Evolutionary conservation across 2,329 filamentous ascomycete genomes (phyloP), one percentile per base, ranked within the genome.

Genomic region (Trichoderma oligosporum): DNA sequence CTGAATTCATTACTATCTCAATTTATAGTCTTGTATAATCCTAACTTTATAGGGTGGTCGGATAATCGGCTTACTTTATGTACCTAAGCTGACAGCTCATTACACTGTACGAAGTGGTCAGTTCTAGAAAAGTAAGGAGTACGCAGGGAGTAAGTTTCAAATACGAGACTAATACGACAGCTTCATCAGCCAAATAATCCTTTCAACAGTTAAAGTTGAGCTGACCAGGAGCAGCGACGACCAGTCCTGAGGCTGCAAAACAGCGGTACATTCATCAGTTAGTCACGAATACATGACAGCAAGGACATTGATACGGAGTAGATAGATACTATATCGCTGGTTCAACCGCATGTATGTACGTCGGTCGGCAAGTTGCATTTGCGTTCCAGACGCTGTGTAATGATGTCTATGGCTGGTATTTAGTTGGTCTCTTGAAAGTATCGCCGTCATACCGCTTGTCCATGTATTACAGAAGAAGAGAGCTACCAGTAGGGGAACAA

Each of bases 231-330:
- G 25, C 7, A 18, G 39, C 39, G 39, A 36, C 39, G 51, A 54
- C 45, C 51, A 35, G 52, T 18, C 16, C 52, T 46, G 39, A 36
- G 41, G 16, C 52, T 55, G 41, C 52, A 41, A 38, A 55, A 38
- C 41, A 55, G 41, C 52, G 29, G 24, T 31, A 41, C 52, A 41
- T 41, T 46, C 45, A 41, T 31, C n/a, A n/a, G 52, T 41, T 46
- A 55, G 52, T 31, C n/a, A n/a, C n/a, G 27, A 11, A 6, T 31
- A 31, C 27, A 31, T 31, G 27, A 31, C 27, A 31, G 27, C 27
- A 31, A 6, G 27, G 27, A 31, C 11, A 11, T 31, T 11, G 5
- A 31, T 11, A 11, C 6, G 27, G 27, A 31, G n/a, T n/a, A n/a
- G n/a, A n/a, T n/a, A n/a, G n/a, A n/a, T n/a, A n/a, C n/a, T n/a